Conservation (phyloP, 2,329 filamentous ascomycete species). For the Colletotrichum kahawae region DNA sequence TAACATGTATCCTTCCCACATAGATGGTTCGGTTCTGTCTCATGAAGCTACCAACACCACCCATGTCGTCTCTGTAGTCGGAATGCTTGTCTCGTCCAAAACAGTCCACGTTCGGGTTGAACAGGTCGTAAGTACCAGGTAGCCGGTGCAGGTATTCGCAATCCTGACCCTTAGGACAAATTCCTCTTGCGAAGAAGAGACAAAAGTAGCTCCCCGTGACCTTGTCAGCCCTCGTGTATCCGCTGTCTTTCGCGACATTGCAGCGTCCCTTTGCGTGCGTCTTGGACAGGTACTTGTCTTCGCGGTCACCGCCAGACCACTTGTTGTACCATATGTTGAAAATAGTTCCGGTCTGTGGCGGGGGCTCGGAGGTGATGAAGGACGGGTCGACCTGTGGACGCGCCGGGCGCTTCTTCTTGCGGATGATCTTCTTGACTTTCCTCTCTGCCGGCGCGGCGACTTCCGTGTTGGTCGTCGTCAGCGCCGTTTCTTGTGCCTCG, state of each 20-base stretch:
- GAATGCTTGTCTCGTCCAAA: conserved; percentile 93
- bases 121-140: conserved; percentile 85
- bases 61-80: conserved; percentile 97
- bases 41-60: conserved; percentile 92
- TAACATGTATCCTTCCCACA: conserved; percentile 91
- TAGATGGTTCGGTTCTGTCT: conserved; percentile 94
- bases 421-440: conserved; percentile 90
- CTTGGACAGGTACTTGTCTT: conserved; percentile 88
- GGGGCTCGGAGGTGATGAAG: conserved; percentile 81
- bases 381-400: conserved; percentile 89
- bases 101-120: conserved; percentile 92
- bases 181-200: conserved; percentile 75
- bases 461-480: conserved; percentile 44
- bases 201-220: conserved; percentile 88
- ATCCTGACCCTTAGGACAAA: conserved; percentile 82
- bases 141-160: conserved; percentile 94
- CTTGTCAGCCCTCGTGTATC: conserved; percentile 79
- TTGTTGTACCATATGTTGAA: conserved; percentile 99
- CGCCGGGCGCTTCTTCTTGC: conserved; percentile 88
- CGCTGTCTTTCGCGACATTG: conserved; percentile 79
- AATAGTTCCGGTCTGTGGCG: conserved; percentile 90
- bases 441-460: conserved; percentile 52
- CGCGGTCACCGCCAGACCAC: conserved; percentile 93
- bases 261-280: conserved; percentile 84
- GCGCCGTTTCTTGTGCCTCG: conserved; percentile 14